Conservation (phyloP, 306 rosid species). For the Quercus glauca region DNA sequence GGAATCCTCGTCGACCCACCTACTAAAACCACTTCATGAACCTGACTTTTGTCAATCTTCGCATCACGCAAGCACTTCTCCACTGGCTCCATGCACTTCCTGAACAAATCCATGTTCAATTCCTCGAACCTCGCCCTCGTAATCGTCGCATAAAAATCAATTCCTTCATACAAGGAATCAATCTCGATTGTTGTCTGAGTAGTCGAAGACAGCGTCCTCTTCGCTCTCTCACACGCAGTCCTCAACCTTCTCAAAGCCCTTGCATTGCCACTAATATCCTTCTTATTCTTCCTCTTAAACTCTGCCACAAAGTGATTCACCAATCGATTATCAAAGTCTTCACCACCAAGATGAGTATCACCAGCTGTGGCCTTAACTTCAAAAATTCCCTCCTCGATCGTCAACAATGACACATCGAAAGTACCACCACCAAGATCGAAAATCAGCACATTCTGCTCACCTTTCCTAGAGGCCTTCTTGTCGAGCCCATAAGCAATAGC, state of each 20-base stretch:
- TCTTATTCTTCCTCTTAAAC: constrained; percentile 65
- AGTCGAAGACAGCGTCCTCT: constrained; percentile 68
- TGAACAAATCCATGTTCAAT: constrained; percentile 70
- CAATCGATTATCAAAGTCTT: constrained; percentile 77
- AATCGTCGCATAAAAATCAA: constrained; percentile 69
- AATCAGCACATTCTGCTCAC: constrained; percentile 75
- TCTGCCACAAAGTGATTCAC: constrained; percentile 75
- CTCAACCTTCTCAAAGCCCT: constrained; percentile 75
- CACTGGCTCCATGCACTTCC: constrained; percentile 80
- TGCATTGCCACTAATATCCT: constrained; percentile 68
- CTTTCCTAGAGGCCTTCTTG: constrained; percentile 62
- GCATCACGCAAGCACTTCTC: constrained; percentile 84
- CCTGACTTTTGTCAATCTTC: constrained; percentile 49
- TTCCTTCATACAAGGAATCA: constrained; percentile 75
- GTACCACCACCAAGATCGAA: constrained; percentile 79
- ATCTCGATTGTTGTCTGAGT: constrained; percentile 68
- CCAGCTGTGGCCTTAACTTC: constrained; percentile 88
- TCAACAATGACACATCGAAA: constrained; percentile 67
- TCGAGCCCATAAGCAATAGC: constrained; percentile 83
- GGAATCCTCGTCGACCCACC: constrained; percentile 87
- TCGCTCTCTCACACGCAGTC: constrained; percentile 75
- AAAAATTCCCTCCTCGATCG: constrained; percentile 77
- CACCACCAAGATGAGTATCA: constrained; percentile 85
- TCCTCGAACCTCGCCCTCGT: constrained; percentile 87
- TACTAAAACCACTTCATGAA: constrained; percentile 78